phyloP scores from a whole-genome alignment of 208 protist genomes.

The Crithidia sp. region DNA sequence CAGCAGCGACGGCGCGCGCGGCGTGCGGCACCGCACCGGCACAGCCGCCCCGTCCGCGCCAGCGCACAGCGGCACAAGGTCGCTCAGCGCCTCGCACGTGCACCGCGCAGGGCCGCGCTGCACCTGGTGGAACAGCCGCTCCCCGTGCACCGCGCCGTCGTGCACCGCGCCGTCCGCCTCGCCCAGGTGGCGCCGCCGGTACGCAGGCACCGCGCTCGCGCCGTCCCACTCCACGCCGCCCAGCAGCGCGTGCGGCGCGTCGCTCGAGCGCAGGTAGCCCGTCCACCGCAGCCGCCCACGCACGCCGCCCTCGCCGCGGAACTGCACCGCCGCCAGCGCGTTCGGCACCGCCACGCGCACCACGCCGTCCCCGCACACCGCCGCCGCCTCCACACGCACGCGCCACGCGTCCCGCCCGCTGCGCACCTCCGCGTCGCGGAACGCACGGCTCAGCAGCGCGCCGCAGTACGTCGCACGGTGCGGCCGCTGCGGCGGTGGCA shows the following conservation, averaged over 20 bases:
- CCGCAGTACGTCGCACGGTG: conserved; percentile 38
- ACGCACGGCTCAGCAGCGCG: conserved; percentile 37
- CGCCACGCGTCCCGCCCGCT: conserved; percentile 33
- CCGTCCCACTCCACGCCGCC: conserved; percentile 73
- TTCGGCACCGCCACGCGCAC: conserved; percentile 20
- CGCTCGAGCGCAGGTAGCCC: conserved; percentile 50
- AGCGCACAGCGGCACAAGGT: conserved; percentile 42
- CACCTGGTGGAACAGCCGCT: conserved; percentile 62
- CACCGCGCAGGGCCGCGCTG: conserved; percentile 18
- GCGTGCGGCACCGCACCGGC: neutral
- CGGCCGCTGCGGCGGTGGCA: conserved; percentile 32
- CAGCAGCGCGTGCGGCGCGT: conserved; percentile 35
- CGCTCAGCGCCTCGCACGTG: conserved; percentile 52
- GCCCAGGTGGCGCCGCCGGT: conserved; percentile 1
- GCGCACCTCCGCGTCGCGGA: conserved; percentile 30
- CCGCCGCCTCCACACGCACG: conserved; percentile 29
- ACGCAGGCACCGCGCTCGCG: conserved; percentile 18
- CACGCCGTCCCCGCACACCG: neutral
- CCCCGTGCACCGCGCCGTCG: conserved; percentile 56
- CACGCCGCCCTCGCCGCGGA: conserved; percentile 36
- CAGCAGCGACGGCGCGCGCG: conserved; percentile 40
- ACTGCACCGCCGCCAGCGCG: conserved; percentile 35
- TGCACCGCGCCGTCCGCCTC: conserved; percentile 24
- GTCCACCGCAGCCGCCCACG: conserved; percentile 63
- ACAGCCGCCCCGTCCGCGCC: neutral